A percentile compares a stretch with the other conserved stretches of the same genome.
Evolutionary conservation across 2,329 filamentous ascomycete genomes (phyloP).

Genomic region (Stromatinia cepivora): DNA sequence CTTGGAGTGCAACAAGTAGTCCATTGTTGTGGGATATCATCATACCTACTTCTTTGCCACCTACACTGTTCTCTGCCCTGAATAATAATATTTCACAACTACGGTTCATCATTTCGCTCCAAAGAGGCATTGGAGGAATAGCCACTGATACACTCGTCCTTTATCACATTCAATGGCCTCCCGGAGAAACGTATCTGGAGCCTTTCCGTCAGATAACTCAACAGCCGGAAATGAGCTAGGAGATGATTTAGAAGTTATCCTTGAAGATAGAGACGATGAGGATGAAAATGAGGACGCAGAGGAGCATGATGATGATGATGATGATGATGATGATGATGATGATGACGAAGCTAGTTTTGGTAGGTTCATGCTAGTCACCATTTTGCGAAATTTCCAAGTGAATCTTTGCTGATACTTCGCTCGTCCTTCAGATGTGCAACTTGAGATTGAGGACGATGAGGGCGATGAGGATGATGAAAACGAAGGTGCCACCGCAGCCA

Average conservation of each 20-base stretch:
- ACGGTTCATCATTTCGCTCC: too few species aligned
- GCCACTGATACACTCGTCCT: neutral
- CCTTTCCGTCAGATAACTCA: neutral
- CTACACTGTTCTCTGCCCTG: neutral
- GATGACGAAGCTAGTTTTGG: constrained; percentile 4
- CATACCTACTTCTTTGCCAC: neutral
- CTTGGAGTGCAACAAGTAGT: neutral
- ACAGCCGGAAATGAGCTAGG: neutral
- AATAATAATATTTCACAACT: neutral
- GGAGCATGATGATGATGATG: neutral
- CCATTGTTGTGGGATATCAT: neutral
- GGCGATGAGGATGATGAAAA: constrained; percentile 36
- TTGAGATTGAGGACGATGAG: constrained; percentile 23
- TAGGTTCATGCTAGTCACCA: neutral
- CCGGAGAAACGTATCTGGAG: neutral
- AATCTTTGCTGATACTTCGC: constrained; percentile 4
- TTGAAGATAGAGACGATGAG: neutral
- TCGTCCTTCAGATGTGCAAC: constrained; percentile 7
- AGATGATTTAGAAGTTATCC: neutral
- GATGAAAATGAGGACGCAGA: neutral
- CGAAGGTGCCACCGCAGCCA: constrained; percentile 35
- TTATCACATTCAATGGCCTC: constrained; percentile 1
- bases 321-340: neutral
- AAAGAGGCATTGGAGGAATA: neutral
- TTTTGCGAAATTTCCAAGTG: neutral